These are phyloP conservation scores for Ceratopteris richardii DNA, from an alignment of 75 land plant genomes.

Conservation along the genomic window DNA sequence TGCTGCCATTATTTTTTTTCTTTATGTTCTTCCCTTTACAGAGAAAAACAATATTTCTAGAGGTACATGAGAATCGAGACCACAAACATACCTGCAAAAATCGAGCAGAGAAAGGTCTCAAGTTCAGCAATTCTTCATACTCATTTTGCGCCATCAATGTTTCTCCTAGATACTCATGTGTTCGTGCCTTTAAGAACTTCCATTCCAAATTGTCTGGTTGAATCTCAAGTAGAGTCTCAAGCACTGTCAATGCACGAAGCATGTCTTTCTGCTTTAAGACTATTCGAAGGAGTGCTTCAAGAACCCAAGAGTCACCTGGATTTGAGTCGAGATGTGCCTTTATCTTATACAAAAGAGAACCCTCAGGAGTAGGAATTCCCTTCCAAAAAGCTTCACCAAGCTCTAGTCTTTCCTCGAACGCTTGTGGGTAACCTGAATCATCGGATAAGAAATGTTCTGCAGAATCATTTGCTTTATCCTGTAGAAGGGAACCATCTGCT, in stretches of 20 bases:
- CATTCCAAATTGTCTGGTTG: conserved; percentile 16
- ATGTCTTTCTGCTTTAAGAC: conserved; percentile 12
- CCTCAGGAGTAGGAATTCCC: conserved; percentile 5
- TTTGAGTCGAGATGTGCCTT: conserved; percentile 1
- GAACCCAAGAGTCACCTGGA: conserved; percentile 15
- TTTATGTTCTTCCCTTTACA: no score
- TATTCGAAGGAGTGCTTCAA: conserved; percentile 14
- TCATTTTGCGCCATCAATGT: conserved; percentile 10
- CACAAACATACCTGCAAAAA: conserved; percentile 21
- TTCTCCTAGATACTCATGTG: conserved; percentile 29
- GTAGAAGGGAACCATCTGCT: no score
- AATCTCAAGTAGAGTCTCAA: conserved; percentile 20
- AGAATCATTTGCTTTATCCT: no score
- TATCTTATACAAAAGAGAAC: background rate
- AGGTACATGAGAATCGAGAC: no score
- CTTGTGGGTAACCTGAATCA: no score
- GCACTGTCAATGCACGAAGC: conserved; percentile 13
- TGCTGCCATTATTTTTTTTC: no score
- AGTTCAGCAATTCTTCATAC: conserved; percentile 18
- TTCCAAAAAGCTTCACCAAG: conserved; percentile 6
- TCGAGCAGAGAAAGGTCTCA: conserved; percentile 24
- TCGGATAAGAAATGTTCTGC: no score
- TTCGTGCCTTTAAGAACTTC: conserved; percentile 24
- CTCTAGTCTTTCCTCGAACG: background rate
- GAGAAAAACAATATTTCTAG: no score